A percentile compares a stretch with the other conserved stretches of the same genome.
These are phyloP conservation scores for Pseudozyma tsukubaensis DNA, from an alignment of 1,284 basidiomycete genomes.

Conservation along the genomic window DNA sequence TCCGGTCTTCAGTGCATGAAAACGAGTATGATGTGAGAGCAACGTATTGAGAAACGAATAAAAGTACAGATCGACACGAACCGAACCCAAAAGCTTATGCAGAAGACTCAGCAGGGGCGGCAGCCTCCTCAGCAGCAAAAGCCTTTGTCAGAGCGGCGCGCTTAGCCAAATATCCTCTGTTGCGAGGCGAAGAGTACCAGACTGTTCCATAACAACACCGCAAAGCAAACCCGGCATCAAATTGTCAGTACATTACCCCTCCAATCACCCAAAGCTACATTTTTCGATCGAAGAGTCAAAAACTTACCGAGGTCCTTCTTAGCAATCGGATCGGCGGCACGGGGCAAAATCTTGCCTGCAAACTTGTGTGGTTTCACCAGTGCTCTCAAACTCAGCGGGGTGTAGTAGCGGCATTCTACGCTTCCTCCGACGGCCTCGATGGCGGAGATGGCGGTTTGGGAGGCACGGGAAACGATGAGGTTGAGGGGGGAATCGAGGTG, in stretches of 20 bases:
- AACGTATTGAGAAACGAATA: constrained; percentile 10
- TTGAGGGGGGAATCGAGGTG: constrained; percentile 81
- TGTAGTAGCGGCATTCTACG: constrained; percentile 92
- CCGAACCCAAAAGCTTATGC: constrained; percentile 9
- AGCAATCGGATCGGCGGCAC: constrained; percentile 57
- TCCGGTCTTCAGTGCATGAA: background rate
- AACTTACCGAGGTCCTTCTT: constrained; percentile 59
- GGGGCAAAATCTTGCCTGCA: constrained; percentile 54
- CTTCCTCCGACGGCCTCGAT: constrained; percentile 85
- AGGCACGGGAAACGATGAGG: constrained; percentile 85
- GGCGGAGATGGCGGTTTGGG: constrained; percentile 84
- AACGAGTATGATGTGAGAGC: background rate
- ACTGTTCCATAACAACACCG: constrained; percentile 16
- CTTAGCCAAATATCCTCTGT: constrained; percentile 59
- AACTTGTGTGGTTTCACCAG: constrained; percentile 75
- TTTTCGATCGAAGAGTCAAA: background rate
- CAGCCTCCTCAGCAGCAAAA: constrained; percentile 11
- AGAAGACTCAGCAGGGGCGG: background rate
- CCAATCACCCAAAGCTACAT: too few species aligned
- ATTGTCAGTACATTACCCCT: background rate
- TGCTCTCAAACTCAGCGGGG: constrained; percentile 82
- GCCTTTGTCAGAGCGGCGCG: constrained; percentile 29
- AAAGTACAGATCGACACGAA: constrained; percentile 15
- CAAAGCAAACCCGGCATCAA: background rate
- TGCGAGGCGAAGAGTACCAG: constrained; percentile 54